Evolutionary conservation across 1,284 basidiomycete species (phyloP), one percentile per base, ranked within the genome.

Genomic region (Malassezia vespertilionis): DNA sequence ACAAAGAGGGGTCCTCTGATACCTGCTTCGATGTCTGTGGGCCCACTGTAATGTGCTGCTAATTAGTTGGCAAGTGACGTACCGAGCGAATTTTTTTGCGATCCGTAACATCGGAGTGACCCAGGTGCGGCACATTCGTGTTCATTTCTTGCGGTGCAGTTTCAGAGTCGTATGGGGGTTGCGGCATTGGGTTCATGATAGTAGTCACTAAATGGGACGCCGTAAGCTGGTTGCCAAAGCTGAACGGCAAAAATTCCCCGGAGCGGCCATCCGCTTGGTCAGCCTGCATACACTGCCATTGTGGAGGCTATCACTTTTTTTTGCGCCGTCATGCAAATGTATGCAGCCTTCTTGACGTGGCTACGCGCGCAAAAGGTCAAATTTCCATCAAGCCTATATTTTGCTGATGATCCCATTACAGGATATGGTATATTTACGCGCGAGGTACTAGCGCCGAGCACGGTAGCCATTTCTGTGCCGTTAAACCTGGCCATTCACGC

Each of bases 41-140:
- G 7, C 48, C 48, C 2, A 51, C 48, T 15, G 43, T 45, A 24
- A 51, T 34, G 30, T 51, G 48, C 48, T 49, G 28, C 8, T 5
- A 10, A 4, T 37, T n/a, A 44, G 15, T 11, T n/a, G 20, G 4
- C 2, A 5, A 3, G 6, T n/a, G 5, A 44, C 47, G 4, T 44
- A 50, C 47, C 9, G 27, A 44, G 17, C 23, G 17, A 18, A 50
- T 50, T 14, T 44, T 44, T 8, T 36, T 44, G 1, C 43, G 37
- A n/a, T 20, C 34, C 4, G 18, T 21, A n/a, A 27, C 48, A 31
- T 31, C 27, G 0, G 39, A 30, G 4, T 33, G 17, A 3, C 37
- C 33, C 8, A 51, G 40, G 24, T 51, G 48, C 6, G 48, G 42
- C 23, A 51, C 48, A 23, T 45, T 51, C 21, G 32, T 15, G 6